Evolutionary conservation across 208 protist genomes (phyloP).

Genomic region (Leptomonas seymouri): DNA sequence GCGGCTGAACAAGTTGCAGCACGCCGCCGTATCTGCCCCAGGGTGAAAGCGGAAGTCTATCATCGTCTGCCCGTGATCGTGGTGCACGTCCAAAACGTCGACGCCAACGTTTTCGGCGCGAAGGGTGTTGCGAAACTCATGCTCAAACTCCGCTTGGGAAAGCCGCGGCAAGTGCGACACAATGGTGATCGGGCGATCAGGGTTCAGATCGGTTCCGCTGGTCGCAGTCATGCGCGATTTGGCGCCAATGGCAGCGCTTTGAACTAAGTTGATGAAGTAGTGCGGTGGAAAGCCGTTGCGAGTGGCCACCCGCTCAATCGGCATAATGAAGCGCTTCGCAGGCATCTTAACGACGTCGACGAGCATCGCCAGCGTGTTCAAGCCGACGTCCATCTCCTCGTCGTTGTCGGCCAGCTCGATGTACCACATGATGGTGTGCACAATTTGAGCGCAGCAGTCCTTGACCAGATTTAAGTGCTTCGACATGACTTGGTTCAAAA

Average conservation of each 20-base stretch:
- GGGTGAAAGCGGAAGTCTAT: conserved; percentile 74
- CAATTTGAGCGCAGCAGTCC: conserved; percentile 86
- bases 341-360: conserved; percentile 75
- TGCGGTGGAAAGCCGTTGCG: conserved; percentile 66
- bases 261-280: conserved; percentile 72
- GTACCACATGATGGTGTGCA: conserved; percentile 89
- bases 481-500: conserved; percentile 83
- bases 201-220: conserved; percentile 57
- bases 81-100: conserved; percentile 60
- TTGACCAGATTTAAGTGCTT: conserved; percentile 77
- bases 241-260: conserved; percentile 50
- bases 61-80: conserved; percentile 73
- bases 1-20: conserved; percentile 77
- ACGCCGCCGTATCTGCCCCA: conserved; percentile 47
- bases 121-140: conserved; percentile 68
- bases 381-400: conserved; percentile 81
- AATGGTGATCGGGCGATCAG: conserved; percentile 69
- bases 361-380: conserved; percentile 75
- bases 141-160: conserved; percentile 77
- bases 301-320: conserved; percentile 68
- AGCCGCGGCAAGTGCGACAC: conserved; percentile 76
- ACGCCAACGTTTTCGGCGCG: conserved; percentile 52
- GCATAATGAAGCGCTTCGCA: conserved; percentile 76
- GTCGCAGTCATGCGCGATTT: conserved; percentile 45
- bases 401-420: conserved; percentile 78